These are phyloP conservation scores for Rhynchosporium graminicola DNA, from an alignment of 2,329 filamentous ascomycete genomes.

Conservation along the genomic window DNA sequence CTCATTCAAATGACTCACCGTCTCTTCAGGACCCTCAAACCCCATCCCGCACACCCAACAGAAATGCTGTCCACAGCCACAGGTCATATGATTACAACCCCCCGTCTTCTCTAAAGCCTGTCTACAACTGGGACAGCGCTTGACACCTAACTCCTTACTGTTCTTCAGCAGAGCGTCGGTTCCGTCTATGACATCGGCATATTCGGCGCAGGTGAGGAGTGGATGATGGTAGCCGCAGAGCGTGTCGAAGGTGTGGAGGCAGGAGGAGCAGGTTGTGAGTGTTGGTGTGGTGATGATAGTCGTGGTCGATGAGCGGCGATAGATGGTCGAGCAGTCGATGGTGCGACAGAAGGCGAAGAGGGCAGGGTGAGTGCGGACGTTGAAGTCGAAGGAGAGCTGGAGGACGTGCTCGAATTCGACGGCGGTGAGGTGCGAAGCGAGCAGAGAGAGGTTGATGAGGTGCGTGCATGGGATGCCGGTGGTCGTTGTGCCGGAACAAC, in stretches of 20 bases:
- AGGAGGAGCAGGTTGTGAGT: constrained; percentile 1
- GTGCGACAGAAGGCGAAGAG: constrained; percentile 43
- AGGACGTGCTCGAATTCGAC: constrained; percentile 44
- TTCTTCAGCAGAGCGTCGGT: background rate
- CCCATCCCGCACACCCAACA: constrained; percentile 15
- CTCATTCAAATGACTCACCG: constrained; percentile 29
- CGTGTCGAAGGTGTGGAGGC: background rate
- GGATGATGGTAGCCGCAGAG: background rate
- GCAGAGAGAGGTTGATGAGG: background rate
- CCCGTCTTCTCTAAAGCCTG: constrained; percentile 30
- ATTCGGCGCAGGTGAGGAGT: background rate
- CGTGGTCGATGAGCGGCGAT: constrained; percentile 39
- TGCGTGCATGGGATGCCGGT: background rate
- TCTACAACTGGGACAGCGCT: constrained; percentile 39
- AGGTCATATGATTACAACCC: constrained; percentile 14
- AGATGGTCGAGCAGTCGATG: constrained; percentile 47
- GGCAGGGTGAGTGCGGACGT: constrained; percentile 40
- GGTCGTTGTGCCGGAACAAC: background rate
- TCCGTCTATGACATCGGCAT: background rate
- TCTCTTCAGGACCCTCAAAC: background rate
- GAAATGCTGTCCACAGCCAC: constrained; percentile 5
- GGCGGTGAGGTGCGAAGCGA: constrained; percentile 37
- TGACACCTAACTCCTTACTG: background rate
- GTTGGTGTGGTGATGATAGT: background rate
- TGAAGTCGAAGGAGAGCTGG: constrained; percentile 41